These are phyloP conservation scores for Penicillium pulvis DNA, from an alignment of 495 filamentous ascomycete genomes.

Conservation along the genomic window DNA sequence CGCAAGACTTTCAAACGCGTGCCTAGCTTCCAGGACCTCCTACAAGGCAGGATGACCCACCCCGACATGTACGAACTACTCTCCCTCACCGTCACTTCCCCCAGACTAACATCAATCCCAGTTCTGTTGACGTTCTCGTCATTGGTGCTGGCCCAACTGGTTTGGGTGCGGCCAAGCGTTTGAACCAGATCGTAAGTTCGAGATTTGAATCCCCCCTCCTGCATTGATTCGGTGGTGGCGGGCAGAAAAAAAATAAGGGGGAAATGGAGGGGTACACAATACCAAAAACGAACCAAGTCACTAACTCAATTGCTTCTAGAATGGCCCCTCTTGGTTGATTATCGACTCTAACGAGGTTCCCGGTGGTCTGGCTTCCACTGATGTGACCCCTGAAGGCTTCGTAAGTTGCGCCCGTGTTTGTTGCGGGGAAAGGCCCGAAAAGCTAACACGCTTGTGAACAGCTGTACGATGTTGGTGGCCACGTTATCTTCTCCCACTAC, in stretches of 20 bases:
- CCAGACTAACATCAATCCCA: constrained; percentile 41
- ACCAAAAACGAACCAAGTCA: constrained; percentile 9
- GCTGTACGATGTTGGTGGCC: constrained; percentile 96
- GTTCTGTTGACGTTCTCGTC: constrained; percentile 94
- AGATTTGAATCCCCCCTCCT: constrained; percentile 22
- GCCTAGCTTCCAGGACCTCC: constrained; percentile 61
- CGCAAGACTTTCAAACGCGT: constrained; percentile 57
- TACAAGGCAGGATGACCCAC: constrained; percentile 62
- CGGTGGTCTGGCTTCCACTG: constrained; percentile 95
- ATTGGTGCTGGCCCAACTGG: constrained; percentile 98
- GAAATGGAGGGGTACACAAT: constrained; percentile 22
- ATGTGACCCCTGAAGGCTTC: constrained; percentile 95
- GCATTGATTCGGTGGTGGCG: constrained; percentile 11
- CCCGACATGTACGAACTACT: constrained; percentile 48
- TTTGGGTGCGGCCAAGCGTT: constrained; percentile 93
- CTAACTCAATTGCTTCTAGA: constrained; percentile 49
- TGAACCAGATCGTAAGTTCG: constrained; percentile 84
- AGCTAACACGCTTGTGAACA: constrained; percentile 4
- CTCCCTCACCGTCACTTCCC: constrained; percentile 1
- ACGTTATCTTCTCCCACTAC: constrained; percentile 99
- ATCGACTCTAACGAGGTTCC: constrained; percentile 91
- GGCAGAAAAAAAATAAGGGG: constrained; percentile 21
- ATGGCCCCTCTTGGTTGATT: constrained; percentile 93
- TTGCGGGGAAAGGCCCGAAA: constrained; percentile 18
- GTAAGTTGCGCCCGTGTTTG: constrained; percentile 58